These are phyloP conservation scores for Backusella parvicylindrica DNA, from an alignment of 192 early-diverging fungal species.

Conservation along the genomic window DNA sequence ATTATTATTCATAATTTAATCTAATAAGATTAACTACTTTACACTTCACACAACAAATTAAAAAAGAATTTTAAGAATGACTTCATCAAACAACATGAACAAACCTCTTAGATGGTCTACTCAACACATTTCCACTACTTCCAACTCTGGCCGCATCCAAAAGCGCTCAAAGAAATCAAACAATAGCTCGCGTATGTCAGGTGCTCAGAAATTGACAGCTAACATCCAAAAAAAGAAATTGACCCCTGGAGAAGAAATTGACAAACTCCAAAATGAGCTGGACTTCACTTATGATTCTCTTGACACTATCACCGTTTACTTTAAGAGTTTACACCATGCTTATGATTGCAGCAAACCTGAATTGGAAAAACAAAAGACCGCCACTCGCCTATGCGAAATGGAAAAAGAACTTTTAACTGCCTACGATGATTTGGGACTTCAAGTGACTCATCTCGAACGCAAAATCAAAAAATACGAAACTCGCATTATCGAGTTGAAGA, in stretches of 20 bases:
- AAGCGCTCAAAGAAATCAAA: conserved; percentile 6
- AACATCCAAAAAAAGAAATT: conserved; percentile 3
- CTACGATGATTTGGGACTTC: conserved; percentile 32
- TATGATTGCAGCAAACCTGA: conserved; percentile 13
- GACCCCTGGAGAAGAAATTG: conserved; percentile 13
- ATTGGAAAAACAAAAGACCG: conserved; percentile 1
- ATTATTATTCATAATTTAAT: neutral
- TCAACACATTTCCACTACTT: neutral
- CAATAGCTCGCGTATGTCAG: neutral
- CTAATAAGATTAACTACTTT: neutral
- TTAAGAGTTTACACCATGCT: conserved; percentile 24
- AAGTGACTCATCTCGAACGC: conserved; percentile 32
- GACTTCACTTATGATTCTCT: conserved; percentile 27
- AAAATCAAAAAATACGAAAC: conserved; percentile 23
- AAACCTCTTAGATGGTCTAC: conserved; percentile 10
- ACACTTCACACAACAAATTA: neutral
- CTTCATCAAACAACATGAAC: neutral
- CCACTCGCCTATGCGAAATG: conserved; percentile 25
- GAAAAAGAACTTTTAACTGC: conserved; percentile 33
- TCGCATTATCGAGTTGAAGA: conserved; percentile 2
- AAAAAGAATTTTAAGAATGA: conserved; percentile 1
- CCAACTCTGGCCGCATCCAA: neutral
- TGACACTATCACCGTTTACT: conserved; percentile 32
- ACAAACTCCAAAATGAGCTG: conserved; percentile 24
- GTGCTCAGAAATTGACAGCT: neutral